Base-by-base conservation (phyloP, 805 yeast genomes). In the Hermanozyma aechmeae region DNA sequence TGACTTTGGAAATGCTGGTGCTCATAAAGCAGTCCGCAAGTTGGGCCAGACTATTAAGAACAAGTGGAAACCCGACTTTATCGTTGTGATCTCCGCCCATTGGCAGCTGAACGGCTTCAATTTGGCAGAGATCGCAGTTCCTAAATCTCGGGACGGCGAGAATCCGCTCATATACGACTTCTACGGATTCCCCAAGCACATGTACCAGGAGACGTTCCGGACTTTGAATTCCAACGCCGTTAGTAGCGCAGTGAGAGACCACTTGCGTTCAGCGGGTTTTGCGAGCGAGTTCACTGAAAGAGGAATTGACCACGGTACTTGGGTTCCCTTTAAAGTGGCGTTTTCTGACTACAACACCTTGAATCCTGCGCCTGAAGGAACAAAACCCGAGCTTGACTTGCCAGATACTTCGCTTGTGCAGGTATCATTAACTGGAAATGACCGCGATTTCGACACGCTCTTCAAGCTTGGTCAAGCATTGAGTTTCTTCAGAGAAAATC, bases 301-400 rank as follows among this genome's bases (percentile, higher is more conserved):
- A 32, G 92, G 92, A 7, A 51, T 83, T 14, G 94, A 82, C 47
- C 93, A 82, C 53, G 94, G 94, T 5, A 77, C 65, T 6, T 82
- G 89, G 85, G 86, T 79, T 5, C 89, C 89, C 2, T 62, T 77
- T 34, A 74, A 79, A 44, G 80, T 78, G 15, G 84, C 83, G 6
- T 79, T 81, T 33, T 45, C 56, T 5, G 48, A 49, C 38, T 63
- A 71, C 24, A 48, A 35, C 24, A 24, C 39, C 1, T 24, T 30
- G 20, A 48, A 61, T 16, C 56, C 39, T 35, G 12, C 29, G 16
- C 35, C 35, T n/a, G 24, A 28, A 3, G 60, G 61, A 18, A 56
- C 61, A 23, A 17, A 25, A 8, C 22, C 20, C 3, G 33, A 8
- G 6, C 35, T 43, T 28, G 74, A 69, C 32, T 37, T 70, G 16